Base-by-base conservation (phyloP, 2,329 filamentous ascomycete genomes). In the Colletotrichum tabaci region DNA sequence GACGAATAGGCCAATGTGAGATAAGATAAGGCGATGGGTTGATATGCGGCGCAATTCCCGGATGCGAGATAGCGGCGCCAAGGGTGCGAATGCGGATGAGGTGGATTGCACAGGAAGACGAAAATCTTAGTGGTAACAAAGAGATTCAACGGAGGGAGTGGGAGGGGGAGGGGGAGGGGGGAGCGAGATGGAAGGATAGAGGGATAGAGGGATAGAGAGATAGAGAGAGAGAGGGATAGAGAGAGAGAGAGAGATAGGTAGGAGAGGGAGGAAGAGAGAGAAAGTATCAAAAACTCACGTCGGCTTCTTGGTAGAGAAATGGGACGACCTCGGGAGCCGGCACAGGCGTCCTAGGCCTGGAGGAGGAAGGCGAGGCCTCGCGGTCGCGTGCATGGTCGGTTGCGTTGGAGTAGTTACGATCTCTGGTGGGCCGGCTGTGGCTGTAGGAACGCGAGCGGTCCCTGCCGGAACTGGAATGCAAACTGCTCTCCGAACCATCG, bases 271-370 rank as follows among this genome's bases (percentile, higher is more conserved):
- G 74, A 40, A 66, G 70, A 61, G 75, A 75, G 56, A 67, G 65
- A 74, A 72, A 61, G 67, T 61, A 52, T 75, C 74, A 40, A 74
- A 87, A 74, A 87, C 91, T 85, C 81, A 94, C 92, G 84, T 94
- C 90, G 75, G 89, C 89, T 79, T 96, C 94, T 82, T 98, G 96
- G 80, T 96, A 98, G 73, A 97, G 88, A 88, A 98, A 99, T n/a
- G 96, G 96, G 49, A 97, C 96, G 69, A 99, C 95, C 82, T 98
- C 96, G 78, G 94, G 96, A 15, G 94, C 94, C 52, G 94, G 94
- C 62, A 95, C 87, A 15, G 95, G 95, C n/a, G 94, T 97, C 76
- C 93, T 89, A 58, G 95, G 94, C 75, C 94, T 88, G 38, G 93
- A 95, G 42, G 90, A 90, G 63, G 89, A 88, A 50, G 94, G 94